These are phyloP conservation scores for Phialophora expanda DNA, from an alignment of 2,329 filamentous ascomycete genomes.

Conservation along the genomic window DNA sequence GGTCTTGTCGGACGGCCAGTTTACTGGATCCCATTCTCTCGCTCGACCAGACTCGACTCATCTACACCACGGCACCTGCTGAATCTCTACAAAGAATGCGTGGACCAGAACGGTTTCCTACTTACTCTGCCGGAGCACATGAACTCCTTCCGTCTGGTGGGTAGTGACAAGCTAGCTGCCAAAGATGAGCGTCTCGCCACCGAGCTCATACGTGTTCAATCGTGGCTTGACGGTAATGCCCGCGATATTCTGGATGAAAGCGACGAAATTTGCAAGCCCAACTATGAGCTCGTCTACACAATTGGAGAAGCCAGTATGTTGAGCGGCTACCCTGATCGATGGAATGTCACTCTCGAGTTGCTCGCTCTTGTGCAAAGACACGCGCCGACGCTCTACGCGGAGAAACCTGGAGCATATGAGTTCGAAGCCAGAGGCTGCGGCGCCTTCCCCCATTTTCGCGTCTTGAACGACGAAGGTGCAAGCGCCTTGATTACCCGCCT, in stretches of 20 bases:
- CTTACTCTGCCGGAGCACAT: slow-evolving; percentile 69
- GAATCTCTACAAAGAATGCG: slow-evolving; percentile 54
- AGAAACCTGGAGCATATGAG: slow-evolving; percentile 26
- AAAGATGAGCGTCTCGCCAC: slow-evolving; percentile 41
- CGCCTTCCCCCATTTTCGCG: slow-evolving; percentile 37
- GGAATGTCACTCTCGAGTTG: slow-evolving; percentile 61
- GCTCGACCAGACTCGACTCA: slow-evolving; percentile 46
- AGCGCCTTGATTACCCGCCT: slow-evolving; percentile 27
- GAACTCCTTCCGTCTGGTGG: slow-evolving; percentile 67
- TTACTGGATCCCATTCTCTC: slow-evolving; percentile 55
- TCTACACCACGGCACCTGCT: slow-evolving; percentile 47
- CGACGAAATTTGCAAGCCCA: slow-evolving; percentile 66
- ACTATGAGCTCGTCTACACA: slow-evolving; percentile 68
- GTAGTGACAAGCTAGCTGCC: slow-evolving; percentile 54
- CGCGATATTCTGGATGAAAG: slow-evolving; percentile 69
- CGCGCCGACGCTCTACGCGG: slow-evolving; percentile 17
- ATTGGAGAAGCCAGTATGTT: slow-evolving; percentile 60
- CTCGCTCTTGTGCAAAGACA: slow-evolving; percentile 27
- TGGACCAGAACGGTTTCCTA: slow-evolving; percentile 59
- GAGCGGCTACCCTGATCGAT: slow-evolving; percentile 61
- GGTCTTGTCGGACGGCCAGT: slow-evolving; percentile 53
- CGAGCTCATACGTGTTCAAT: slow-evolving; percentile 50
- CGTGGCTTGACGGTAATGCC: slow-evolving; percentile 52
- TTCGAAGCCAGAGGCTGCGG: slow-evolving; percentile 23
- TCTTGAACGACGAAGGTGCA: slow-evolving; percentile 33